A percentile compares a stretch with the other conserved stretches of the same genome.
These are phyloP conservation scores for Byssochlamys sp. DNA, from an alignment of 2,329 filamentous ascomycete genomes.

Conservation along the genomic window DNA sequence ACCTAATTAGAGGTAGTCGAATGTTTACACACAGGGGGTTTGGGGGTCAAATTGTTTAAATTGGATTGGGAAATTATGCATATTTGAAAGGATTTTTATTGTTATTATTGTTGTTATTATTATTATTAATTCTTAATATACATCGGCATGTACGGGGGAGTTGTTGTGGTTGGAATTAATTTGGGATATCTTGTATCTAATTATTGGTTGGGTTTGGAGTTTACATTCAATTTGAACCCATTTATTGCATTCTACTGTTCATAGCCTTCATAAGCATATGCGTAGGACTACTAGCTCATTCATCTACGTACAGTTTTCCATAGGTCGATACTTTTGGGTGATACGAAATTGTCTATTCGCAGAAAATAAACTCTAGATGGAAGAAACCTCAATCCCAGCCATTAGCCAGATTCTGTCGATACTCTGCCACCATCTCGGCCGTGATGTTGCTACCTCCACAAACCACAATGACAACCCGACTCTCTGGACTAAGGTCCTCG, in stretches of 20 bases:
- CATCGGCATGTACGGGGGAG: not conserved
- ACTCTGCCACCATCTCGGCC: conserved; percentile 42
- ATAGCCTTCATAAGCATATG: not conserved
- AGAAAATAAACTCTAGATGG: not conserved
- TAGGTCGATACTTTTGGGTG: too few species aligned
- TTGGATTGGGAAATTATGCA: not conserved
- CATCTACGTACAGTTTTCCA: too few species aligned
- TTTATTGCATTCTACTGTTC: not conserved
- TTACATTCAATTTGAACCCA: not conserved
- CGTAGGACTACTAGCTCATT: not conserved
- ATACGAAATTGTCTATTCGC: not conserved
- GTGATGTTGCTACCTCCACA: conserved; percentile 43
- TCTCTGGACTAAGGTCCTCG: conserved; percentile 18
- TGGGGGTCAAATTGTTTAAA: not conserved
- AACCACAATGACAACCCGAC: conserved; percentile 27
- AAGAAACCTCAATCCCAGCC: conserved; percentile 15
- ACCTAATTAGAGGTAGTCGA: not conserved
- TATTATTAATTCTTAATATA: not conserved
- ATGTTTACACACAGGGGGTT: not conserved
- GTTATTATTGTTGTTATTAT: too few species aligned
- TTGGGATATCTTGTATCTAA: not conserved
- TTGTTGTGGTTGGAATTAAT: not conserved
- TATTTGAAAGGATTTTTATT: not conserved
- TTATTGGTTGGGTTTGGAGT: not conserved
- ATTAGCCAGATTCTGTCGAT: conserved; percentile 33